These are phyloP conservation scores for Cryptosporidium baileyi DNA, from an alignment of 169 alveolate species.

Conservation along the genomic window DNA sequence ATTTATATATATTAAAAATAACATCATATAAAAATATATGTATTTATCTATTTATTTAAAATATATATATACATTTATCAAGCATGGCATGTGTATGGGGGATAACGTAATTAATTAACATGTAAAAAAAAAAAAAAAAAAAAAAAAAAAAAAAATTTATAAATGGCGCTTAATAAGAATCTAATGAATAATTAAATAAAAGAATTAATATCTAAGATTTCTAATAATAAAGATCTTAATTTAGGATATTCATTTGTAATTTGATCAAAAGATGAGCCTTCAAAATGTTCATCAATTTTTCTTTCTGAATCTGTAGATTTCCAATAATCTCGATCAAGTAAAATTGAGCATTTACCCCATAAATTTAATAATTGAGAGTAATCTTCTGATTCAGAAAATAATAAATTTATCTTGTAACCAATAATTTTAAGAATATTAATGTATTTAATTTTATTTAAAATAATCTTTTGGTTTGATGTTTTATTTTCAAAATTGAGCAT, in stretches of 20 bases:
- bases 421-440: not conserved
- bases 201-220: not conserved
- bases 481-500: not conserved
- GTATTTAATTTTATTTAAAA: not conserved
- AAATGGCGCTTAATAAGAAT: not conserved
- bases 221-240: not conserved
- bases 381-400: not conserved
- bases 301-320: not conserved
- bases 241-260: slow-evolving; percentile 32
- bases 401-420: not conserved
- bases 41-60: too few relatives aligned
- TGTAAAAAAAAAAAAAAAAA: too few relatives aligned
- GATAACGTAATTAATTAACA: too few relatives aligned
- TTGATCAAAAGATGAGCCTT: slow-evolving; percentile 36
- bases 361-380: not conserved
- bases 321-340: slow-evolving; percentile 51
- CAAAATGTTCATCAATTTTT: not conserved
- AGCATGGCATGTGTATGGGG: too few relatives aligned
- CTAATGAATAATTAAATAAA: not conserved
- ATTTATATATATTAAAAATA: too few relatives aligned
- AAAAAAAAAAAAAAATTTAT: too few relatives aligned
- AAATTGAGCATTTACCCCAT: slow-evolving; percentile 51
- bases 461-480: not conserved
- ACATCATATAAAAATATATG: too few relatives aligned
- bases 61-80: too few relatives aligned